Conservation (phyloP, 495 filamentous ascomycete genomes). For the Halenospora varia region DNA sequence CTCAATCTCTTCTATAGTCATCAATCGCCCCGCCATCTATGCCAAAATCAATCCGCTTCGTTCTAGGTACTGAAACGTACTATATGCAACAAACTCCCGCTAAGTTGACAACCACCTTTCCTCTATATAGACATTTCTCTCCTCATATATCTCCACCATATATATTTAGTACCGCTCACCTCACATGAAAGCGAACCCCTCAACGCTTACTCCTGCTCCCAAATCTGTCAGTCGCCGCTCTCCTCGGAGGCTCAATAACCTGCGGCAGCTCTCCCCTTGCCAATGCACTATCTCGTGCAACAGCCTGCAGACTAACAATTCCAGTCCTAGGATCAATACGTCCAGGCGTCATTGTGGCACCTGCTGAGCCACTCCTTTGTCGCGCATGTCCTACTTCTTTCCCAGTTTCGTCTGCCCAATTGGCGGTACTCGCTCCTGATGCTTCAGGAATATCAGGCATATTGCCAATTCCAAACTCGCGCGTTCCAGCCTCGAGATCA, state of each 20-base stretch:
- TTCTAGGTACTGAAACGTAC: too few relatives aligned
- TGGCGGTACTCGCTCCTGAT: conserved; percentile 5
- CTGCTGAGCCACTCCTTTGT: background rate
- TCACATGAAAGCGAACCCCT: too few relatives aligned
- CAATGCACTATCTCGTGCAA: conserved; percentile 21
- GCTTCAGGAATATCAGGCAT: conserved; percentile 36
- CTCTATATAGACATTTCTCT: too few relatives aligned
- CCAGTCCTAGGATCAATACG: conserved; percentile 32
- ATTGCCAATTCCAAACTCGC: conserved; percentile 11
- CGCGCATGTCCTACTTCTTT: background rate
- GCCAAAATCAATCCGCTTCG: too few relatives aligned
- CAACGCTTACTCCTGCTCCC: too few relatives aligned
- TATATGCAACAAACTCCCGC: too few relatives aligned
- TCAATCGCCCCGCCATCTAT: too few relatives aligned
- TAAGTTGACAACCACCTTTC: too few relatives aligned
- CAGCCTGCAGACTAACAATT: conserved; percentile 29
- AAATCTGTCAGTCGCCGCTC: conserved; percentile 6
- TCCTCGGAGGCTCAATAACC: background rate
- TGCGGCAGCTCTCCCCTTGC: conserved; percentile 23
- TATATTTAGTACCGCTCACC: too few relatives aligned
- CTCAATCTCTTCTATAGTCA: too few relatives aligned
- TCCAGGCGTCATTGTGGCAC: background rate
- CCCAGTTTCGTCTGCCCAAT: conserved; percentile 2
- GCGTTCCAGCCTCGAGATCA: conserved; percentile 32
- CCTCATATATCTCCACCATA: too few relatives aligned